Conservation (phyloP, 2,329 filamentous ascomycete genomes). For the Pleurostoma richardsiae region DNA sequence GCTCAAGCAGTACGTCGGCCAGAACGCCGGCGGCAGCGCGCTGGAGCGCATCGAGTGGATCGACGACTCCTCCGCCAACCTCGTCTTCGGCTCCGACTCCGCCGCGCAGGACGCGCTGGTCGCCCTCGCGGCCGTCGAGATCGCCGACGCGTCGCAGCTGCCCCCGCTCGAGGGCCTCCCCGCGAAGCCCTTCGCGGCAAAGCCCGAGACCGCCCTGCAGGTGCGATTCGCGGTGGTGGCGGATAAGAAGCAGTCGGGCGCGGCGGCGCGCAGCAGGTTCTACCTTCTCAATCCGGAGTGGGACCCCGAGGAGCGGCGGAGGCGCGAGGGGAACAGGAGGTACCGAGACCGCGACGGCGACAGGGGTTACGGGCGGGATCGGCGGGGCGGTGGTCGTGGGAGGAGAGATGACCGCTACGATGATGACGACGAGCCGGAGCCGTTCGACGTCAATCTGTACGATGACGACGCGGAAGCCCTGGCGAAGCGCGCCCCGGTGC, state of each 20-base stretch:
- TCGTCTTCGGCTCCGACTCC: slow-evolving; percentile 62
- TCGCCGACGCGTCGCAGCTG: slow-evolving; percentile 49
- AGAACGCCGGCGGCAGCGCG: slow-evolving; percentile 55
- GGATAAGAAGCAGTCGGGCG: slow-evolving; percentile 77
- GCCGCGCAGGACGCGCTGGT: slow-evolving; percentile 49
- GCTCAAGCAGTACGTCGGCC: slow-evolving; percentile 67
- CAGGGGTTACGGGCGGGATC: slow-evolving; percentile 15
- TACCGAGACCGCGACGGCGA: slow-evolving; percentile 55
- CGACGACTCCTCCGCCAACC: slow-evolving; percentile 84
- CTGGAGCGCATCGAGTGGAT: slow-evolving; percentile 82
- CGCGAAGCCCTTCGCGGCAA: slow-evolving; percentile 63
- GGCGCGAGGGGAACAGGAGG: slow-evolving; percentile 49
- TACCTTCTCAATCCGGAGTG: slow-evolving; percentile 89
- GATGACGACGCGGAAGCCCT: slow-evolving; percentile 57
- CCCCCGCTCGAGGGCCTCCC: slow-evolving; percentile 60
- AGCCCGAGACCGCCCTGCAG: slow-evolving; percentile 64
- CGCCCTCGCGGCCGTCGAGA: slow-evolving; percentile 45
- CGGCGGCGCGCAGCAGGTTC: slow-evolving; percentile 78
- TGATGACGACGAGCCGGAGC: slow-evolving; percentile 42
- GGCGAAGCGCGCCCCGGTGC: slow-evolving; percentile 17
- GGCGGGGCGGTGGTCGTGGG: slow-evolving; percentile 30
- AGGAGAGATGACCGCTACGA: slow-evolving; percentile 60
- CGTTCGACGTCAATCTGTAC: slow-evolving; percentile 72
- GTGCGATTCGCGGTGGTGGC: slow-evolving; percentile 68
- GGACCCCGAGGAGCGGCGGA: slow-evolving; percentile 70